Conservation (phyloP, 345 rosid species). For the Eucalyptus victrix region DNA sequence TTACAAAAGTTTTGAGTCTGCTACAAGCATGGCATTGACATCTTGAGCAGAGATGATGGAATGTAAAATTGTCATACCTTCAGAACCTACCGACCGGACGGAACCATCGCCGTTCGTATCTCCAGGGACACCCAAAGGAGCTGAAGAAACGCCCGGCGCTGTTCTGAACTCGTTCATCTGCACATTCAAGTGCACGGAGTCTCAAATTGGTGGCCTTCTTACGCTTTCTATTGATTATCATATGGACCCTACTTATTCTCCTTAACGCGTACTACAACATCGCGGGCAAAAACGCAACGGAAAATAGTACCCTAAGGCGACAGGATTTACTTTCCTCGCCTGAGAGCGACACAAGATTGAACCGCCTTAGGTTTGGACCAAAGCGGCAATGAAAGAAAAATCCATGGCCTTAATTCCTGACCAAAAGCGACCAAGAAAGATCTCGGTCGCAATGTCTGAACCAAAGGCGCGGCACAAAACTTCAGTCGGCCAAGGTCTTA, state of each 20-base stretch:
- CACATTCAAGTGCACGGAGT: background rate
- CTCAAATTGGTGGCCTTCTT: background rate
- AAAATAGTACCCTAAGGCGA: background rate
- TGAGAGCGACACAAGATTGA: background rate
- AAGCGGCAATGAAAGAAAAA: background rate
- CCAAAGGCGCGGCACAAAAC: background rate
- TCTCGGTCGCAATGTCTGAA: background rate
- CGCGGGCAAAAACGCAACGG: background rate
- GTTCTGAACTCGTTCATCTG: conserved; percentile 11
- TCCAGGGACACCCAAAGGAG: background rate
- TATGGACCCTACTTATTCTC: background rate
- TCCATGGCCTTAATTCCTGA: background rate
- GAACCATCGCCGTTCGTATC: background rate
- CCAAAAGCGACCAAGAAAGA: background rate
- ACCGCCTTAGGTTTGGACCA: background rate
- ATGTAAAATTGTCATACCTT: background rate
- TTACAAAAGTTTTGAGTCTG: background rate
- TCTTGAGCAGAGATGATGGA: background rate
- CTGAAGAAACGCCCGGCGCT: background rate
- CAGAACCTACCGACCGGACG: background rate
- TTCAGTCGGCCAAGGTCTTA: background rate
- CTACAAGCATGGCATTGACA: background rate
- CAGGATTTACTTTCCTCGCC: background rate
- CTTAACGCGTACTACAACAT: background rate
- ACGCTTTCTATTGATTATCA: background rate